Evolutionary conservation across 2,329 filamentous ascomycete species (phyloP), one percentile per base, ranked within the genome.

Genomic region (Thyridium curvatum): DNA sequence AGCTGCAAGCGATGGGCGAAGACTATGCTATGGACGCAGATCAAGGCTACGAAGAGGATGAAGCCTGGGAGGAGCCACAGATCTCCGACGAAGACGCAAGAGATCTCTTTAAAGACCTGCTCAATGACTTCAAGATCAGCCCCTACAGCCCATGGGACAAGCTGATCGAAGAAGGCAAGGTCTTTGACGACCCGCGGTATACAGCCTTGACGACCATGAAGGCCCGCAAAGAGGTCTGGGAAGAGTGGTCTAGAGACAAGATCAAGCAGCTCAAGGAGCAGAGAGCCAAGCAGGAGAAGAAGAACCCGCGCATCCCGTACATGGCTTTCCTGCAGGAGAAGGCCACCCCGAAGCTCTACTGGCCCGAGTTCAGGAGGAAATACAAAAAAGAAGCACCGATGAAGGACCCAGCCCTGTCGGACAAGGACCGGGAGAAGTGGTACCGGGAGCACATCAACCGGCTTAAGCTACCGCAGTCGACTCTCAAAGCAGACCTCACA

Each of bases 331-430:
- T 98, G 21, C 80, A 91, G 46, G 77, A 83, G 35, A 77, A 88
- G 49, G 91, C 90, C 0, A 93, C 83, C 0, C 84, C 87, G 0
- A 97, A 95, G 63, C 72, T 98, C 1, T 98, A 94, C 69, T 98
- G 93, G 93, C 84, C 87, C 1, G 93, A 98, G 58, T 98, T 98
- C 64, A 88, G 86, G 52, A 74, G 93, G 28, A 98, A 96, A 57
- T 93, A 80, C 62, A 84, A 84, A 48, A 90, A 84, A 47, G 89
- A 94, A 46, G 61, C 76, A 0, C 75, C 82, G 38, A 89, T 98
- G 84, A 84, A 82, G 44, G 84, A 91, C 42, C 68, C 77, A 21
- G 75, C 71, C 37, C 68, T 90, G 17, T 65, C 69, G 28, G 87
- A 91, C 52, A 87, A 84, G 58, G 86, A 91, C 38, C 74, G 84